Evolutionary conservation across 768 basidiomycete species (phyloP).

Genomic region (Trametes sanguinea): DNA sequence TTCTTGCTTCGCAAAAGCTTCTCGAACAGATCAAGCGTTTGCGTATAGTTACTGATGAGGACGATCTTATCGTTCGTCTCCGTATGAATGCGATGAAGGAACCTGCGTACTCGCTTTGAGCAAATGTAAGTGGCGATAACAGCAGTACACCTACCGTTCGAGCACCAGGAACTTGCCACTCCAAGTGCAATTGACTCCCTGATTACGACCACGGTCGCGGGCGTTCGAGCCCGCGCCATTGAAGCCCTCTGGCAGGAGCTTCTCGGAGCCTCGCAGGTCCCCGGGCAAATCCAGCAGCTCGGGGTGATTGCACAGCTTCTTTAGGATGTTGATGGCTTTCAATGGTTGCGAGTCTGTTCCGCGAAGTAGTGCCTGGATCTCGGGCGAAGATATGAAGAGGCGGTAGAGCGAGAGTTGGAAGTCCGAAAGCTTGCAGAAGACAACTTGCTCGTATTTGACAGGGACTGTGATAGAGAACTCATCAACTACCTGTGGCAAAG

Average conservation of each 20-base stretch:
- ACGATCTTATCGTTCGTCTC: constrained; percentile 94
- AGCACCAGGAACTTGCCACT: constrained; percentile 91
- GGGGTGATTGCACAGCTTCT: constrained; percentile 96
- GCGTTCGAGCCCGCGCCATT: constrained; percentile 50
- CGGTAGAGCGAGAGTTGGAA: constrained; percentile 86
- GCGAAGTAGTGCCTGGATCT: constrained; percentile 86
- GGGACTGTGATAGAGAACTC: constrained; percentile 61
- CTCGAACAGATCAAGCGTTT: constrained; percentile 92
- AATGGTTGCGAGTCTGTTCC: constrained; percentile 91
- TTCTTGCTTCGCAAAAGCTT: constrained; percentile 83
- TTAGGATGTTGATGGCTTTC: constrained; percentile 91
- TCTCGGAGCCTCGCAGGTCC: constrained; percentile 81
- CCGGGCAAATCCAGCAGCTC: constrained; percentile 84
- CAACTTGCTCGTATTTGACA: constrained; percentile 98
- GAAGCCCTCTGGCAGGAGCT: constrained; percentile 81
- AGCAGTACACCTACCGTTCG: constrained; percentile 62
- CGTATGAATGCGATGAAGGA: constrained; percentile 78
- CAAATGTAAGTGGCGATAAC: background rate
- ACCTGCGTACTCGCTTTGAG: constrained; percentile 45
- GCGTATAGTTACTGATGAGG: constrained; percentile 94
- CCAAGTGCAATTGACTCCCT: constrained; percentile 74
- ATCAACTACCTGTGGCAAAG: background rate
- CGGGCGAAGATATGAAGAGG: constrained; percentile 89
- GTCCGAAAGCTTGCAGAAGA: constrained; percentile 84
- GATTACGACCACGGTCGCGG: constrained; percentile 45